Base-by-base conservation (phyloP, 1,139 yeast genomes). In the Candida sp. region DNA sequence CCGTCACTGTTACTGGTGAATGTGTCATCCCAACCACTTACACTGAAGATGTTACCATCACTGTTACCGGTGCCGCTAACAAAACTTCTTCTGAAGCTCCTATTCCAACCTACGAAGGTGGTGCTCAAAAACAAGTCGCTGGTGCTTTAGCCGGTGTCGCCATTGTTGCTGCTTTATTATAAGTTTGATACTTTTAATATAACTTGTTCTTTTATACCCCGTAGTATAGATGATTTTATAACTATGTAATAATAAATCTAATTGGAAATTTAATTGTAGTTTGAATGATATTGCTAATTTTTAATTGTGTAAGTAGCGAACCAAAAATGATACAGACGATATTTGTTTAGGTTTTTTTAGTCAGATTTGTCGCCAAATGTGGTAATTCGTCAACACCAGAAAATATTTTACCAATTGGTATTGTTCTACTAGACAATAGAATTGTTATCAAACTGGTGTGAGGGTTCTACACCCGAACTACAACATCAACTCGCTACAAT, bases 71-170 rank as follows among this genome's bases (percentile, higher is more conserved):
- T 41, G 48, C 49, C 41, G 55, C 61, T 19, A 22, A 23, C 46
- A 8, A 21, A 45, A 36, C 41, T 25, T n/a, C 41, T 41, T 5
- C 29, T 30, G 8, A 47, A 33, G 53, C 50, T 48, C 50, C 57
- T 50, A 29, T 44, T 54, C 62, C 66, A 45, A 47, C 63, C 44
- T 57, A 48, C 50, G 59, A 51, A 46, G 58, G 57, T 46, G 66
- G 55, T 55, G 70, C 61, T 52, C 64, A 54, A 50, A 62, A 58
- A 56, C 60, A 58, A 45, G 67, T 56, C 46, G 60, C 64, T 47
- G 72, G 73, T 65, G 67, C 66, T 52, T 60, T 61, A 45, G 74
- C 70, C 48, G 75, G 73, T 66, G 72, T 69, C 45, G 73, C 72
- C 45, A 63, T 68, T 49, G 73, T 72, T 53, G 74, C 71, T 62